Evolutionary conservation across 148 eudicot genomes (phyloP), one percentile per base, ranked within the genome.

Genomic region (Nepenthes gracilis): DNA sequence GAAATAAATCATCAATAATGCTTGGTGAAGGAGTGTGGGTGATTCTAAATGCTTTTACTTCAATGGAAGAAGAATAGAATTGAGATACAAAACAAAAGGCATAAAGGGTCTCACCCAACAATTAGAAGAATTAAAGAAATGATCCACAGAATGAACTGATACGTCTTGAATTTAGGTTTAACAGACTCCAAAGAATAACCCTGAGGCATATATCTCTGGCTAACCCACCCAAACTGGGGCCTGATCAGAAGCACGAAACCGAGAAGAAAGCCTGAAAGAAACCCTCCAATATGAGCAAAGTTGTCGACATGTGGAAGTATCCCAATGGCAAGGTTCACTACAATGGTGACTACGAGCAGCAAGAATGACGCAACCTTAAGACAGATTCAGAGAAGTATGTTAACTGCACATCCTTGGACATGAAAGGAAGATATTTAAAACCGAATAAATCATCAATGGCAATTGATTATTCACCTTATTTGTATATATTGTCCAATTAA

Each of bases 261-360:
- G 49, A 92, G 83, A 52, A 92, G 75, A 59, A 92, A 85, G 33
- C 97, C 97, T 12, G 94, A 75, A 53, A 78, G 38, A 67, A 92
- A 92, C 58, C 97, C 97, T 63, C 97, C 97, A 55, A 88, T 79
- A 72, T 87, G 97, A 65, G 97, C 97, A 66, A 85, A 88, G 74
- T 88, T 92, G 76, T 88, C 96, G n/a, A 88, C 94, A 51, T 88
- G 93, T 47, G 97, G 93, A 58, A 87, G 86, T 55, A 92, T 72
- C 40, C 93, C 96, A 52, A 83, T 82, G 13, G 78, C 93, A 54
- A 92, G 75, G 69, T 92, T 88, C 65, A 83, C 64, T 14, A 70
- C 78, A 45, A 83, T 77, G 50, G 85, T 77, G 64, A 85, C 54
- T 67, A 92, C 76, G 63, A 92, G 88, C 68, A 82, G 83, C 47